A percentile compares a stretch with the other conserved stretches of the same genome.
Evolutionary conservation across 164 flowering plant species (phyloP).

Genomic region (Pachysandra terminalis): DNA sequence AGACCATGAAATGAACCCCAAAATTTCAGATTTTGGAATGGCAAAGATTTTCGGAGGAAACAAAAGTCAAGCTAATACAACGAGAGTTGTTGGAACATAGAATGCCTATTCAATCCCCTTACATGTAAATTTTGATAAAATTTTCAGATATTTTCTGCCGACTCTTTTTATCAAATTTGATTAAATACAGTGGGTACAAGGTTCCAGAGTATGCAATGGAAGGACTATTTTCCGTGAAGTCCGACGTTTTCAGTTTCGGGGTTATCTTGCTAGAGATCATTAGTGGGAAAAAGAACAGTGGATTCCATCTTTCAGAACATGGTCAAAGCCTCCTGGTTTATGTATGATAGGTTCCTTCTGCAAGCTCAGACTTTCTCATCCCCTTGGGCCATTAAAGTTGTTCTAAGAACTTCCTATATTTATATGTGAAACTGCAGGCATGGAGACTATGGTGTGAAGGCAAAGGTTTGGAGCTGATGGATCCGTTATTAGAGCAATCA

Average conservation of each 20-base stretch:
- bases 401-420: too few species aligned
- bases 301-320: constrained; percentile 1
- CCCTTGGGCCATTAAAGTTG: too few species aligned
- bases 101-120: too few species aligned
- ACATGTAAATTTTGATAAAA: too few species aligned
- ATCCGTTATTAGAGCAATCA: constrained; percentile 6
- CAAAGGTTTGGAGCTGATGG: constrained; percentile 14
- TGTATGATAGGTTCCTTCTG: too few species aligned
- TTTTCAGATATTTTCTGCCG: too few species aligned
- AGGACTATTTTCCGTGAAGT: constrained; percentile 26
- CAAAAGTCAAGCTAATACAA: constrained; percentile 19
- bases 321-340: constrained; percentile 14
- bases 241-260: constrained; percentile 28
- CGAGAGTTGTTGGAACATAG: constrained; percentile 25
- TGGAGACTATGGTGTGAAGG: constrained; percentile 29
- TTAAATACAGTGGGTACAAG: constrained; percentile 12
- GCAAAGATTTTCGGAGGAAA: constrained; percentile 25
- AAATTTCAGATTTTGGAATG: constrained; percentile 38
- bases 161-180: too few species aligned
- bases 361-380: too few species aligned
- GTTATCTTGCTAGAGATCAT: constrained; percentile 25
- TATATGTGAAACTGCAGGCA: constrained; percentile 19
- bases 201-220: constrained; percentile 30
- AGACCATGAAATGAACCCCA: constrained; percentile 24
- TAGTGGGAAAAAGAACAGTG: constrained; percentile 21